phyloP scores from a whole-genome alignment of 75 land plant species.

The Pinus taeda region DNA sequence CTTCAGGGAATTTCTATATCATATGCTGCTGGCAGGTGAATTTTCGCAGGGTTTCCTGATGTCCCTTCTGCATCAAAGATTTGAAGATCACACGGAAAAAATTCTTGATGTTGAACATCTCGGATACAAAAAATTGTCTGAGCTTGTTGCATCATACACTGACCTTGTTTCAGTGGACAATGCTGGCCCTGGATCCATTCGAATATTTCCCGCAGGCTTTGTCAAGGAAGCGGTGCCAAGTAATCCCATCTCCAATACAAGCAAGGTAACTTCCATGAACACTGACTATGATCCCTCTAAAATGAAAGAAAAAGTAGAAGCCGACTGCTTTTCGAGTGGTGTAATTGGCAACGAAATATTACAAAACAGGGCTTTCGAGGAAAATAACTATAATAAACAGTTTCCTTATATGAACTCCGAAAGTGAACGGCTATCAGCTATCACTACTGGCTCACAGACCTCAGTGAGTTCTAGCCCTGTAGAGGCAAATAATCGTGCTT shows the following conservation, averaged over 20 bases:
- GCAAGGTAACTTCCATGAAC: background rate
- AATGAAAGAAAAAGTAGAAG: background rate
- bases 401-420: background rate
- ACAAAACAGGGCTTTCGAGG: background rate
- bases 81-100: background rate
- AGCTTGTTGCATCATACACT: background rate
- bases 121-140: constrained; percentile 1
- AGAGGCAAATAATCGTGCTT: background rate
- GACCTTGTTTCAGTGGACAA: background rate
- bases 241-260: background rate
- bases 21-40: background rate
- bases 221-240: background rate
- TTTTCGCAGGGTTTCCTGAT: constrained; percentile 5
- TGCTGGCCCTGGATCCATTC: background rate
- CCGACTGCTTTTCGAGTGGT: background rate
- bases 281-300: background rate
- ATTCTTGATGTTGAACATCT: background rate
- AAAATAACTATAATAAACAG: background rate
- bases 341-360: background rate
- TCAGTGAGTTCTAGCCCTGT: background rate
- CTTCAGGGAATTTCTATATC: background rate
- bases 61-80: background rate
- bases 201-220: constrained; percentile 2
- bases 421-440: background rate
- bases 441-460: background rate